Conservation (phyloP, 139 green algal species). For the Pleodorina starrii region DNA sequence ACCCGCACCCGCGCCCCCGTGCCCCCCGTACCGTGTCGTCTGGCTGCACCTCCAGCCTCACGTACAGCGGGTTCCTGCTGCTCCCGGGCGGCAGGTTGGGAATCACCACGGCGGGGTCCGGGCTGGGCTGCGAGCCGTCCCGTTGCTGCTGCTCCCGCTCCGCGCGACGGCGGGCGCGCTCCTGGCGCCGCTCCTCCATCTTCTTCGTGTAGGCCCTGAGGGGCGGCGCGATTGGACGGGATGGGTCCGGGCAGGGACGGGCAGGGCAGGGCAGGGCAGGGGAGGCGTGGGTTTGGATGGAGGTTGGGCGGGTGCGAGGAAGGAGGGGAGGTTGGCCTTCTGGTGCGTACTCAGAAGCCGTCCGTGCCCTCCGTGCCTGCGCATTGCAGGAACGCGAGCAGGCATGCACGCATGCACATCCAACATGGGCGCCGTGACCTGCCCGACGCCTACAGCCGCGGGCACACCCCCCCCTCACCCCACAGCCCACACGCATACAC, state of each 20-base stretch:
- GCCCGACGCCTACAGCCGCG: no score
- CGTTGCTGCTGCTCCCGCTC: neutral
- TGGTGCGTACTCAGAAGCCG: no score
- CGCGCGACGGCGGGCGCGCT: neutral
- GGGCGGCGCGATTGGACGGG: neutral
- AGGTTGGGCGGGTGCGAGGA: no score
- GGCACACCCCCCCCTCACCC: no score
- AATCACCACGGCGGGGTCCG: no score
- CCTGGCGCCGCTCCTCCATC: conserved; percentile 34
- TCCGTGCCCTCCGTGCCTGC: no score
- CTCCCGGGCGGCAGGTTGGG: conserved; percentile 19
- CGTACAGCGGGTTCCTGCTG: neutral
- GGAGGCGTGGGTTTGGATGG: neutral
- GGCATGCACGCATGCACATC: no score
- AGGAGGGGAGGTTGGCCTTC: no score
- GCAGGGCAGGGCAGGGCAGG: neutral
- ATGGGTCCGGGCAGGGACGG: no score
- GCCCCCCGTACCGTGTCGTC: conserved; percentile 26
- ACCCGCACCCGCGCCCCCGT: neutral
- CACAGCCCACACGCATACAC: no score
- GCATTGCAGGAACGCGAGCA: no score
- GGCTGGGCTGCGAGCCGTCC: neutral
- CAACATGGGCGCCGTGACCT: no score
- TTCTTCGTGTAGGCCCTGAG: conserved; percentile 32
- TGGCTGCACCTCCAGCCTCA: neutral